Evolutionary conservation across 179 eudicot genomes (phyloP), one percentile per base, ranked within the genome.

Genomic region (Amaranthus tricolor): DNA sequence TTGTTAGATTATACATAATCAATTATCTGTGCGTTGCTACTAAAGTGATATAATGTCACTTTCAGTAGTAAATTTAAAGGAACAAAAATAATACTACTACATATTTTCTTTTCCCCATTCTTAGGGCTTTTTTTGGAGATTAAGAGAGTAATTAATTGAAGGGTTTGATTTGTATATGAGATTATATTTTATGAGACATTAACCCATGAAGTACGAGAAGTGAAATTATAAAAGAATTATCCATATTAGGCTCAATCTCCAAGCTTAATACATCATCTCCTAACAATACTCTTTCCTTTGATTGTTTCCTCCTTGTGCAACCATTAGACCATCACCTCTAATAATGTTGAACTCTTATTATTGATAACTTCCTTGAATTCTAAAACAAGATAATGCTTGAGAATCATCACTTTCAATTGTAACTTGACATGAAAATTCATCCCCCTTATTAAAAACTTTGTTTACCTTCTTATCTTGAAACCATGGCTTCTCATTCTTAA

Each of bases 241-340:
- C 96, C 60, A 76, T 74, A 6, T 73, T 78, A 5, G 92, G 84
- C 63, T 81, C 85, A 71, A 90, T 82, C 53, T 67, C 80, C 76
- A 90, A 81, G 53, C 84, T 85, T 61, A 88, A 80, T 52, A 90
- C 93, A 83, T 90, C 96, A 40, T 87, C 84, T 75, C 96, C 96
- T 76, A 87, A 74, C 73, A 74, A 62, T 71, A 91, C 77, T 67
- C 93, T 91, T 17, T 58, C 62, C 49, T 70, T 62, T 13, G 89
- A 78, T 52, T 85, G 84, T 75, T 91, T 91, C 79, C 78, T 78
- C 68, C 79, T 60, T 81, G 69, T 0, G 84, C 84, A 7, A 50
- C 78, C 16, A 77, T 65, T 12, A 55, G 31, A 6, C 84, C 84
- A 16, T 74, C 78, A 0, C 71, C 73, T 1, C 74, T 51, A 47